These are phyloP conservation scores for Amaranthus hypochondriacus DNA, from an alignment of 148 eudicot genomes.

Conservation along the genomic window DNA sequence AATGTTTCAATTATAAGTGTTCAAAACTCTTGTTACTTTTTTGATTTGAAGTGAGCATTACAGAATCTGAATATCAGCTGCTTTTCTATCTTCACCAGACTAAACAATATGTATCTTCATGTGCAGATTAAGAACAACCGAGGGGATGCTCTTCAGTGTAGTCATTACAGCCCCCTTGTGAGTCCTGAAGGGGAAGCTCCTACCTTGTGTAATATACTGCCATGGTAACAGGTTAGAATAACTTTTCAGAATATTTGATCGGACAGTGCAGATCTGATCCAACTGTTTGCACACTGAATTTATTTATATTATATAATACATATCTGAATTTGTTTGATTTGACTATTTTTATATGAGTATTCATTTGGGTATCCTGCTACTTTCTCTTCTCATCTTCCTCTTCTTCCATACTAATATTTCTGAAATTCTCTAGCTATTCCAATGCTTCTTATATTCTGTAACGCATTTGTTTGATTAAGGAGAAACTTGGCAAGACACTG, in stretches of 20 bases:
- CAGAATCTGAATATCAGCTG: not conserved
- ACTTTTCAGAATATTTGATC: not conserved
- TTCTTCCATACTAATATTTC: not conserved
- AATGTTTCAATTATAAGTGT: not conserved
- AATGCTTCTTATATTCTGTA: not conserved
- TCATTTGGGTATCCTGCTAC: not conserved
- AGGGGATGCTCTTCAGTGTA: slow-evolving; percentile 78
- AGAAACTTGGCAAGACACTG: not conserved
- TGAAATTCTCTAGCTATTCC: not conserved
- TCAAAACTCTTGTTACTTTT: not conserved
- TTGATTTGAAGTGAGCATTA: not conserved
- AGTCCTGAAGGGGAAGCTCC: slow-evolving; percentile 73
- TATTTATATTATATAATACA: not conserved
- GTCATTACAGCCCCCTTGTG: slow-evolving; percentile 71
- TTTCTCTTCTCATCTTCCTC: not conserved
- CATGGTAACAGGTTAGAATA: slow-evolving; percentile 88
- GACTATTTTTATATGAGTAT: not conserved
- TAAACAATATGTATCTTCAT: slow-evolving; percentile 9
- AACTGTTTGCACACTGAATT: slow-evolving; percentile 1
- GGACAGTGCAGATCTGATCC: not conserved
- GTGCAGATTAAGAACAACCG: slow-evolving; percentile 77
- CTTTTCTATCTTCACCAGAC: slow-evolving; percentile 2
- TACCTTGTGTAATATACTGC: slow-evolving; percentile 96
- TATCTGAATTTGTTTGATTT: not conserved
- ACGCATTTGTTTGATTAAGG: not conserved